A percentile compares a stretch with the other conserved stretches of the same genome.
Conservation (phyloP, 2,329 filamentous ascomycete genomes). For the Trichoderma pleuroti region DNA sequence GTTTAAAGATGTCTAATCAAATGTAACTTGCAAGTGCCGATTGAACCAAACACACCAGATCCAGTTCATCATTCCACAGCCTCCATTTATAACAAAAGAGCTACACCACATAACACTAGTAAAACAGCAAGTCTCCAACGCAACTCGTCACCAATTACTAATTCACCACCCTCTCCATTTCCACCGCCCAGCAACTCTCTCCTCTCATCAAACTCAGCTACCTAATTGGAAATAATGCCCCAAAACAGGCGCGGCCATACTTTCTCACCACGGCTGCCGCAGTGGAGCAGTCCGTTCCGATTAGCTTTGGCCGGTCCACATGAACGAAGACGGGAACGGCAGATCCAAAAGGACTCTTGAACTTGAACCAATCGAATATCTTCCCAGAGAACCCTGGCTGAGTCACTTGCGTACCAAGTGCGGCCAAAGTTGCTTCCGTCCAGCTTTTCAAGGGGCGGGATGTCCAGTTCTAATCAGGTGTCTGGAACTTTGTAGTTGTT, state of each 20-base stretch:
- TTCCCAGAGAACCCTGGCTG: not conserved
- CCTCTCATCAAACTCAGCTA: not conserved
- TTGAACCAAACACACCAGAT: not conserved
- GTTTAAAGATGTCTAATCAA: not conserved
- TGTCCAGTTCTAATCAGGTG: not conserved
- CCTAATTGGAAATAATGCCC: not conserved
- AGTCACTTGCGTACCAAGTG: not conserved
- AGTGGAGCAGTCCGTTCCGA: not conserved
- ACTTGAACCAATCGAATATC: not conserved
- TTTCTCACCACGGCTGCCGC: not conserved
- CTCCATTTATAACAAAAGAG: not conserved
- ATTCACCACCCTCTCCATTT: not conserved
- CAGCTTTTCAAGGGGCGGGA: not conserved
- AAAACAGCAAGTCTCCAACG: not conserved
- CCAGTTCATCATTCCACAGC: not conserved
- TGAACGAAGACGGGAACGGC: not conserved
- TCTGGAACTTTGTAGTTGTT: not conserved
- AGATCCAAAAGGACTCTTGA: not conserved
- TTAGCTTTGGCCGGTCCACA: not conserved
- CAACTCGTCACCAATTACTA: not conserved
- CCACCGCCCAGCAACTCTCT: not conserved
- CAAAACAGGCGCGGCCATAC: slow-evolving; percentile 2
- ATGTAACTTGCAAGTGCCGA: not conserved
- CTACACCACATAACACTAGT: not conserved
- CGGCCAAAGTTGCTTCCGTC: slow-evolving; percentile 6